Evolutionary conservation across 345 rosid species (phyloP), one percentile per base, ranked within the genome.

Genomic region (Microcos paniculata): DNA sequence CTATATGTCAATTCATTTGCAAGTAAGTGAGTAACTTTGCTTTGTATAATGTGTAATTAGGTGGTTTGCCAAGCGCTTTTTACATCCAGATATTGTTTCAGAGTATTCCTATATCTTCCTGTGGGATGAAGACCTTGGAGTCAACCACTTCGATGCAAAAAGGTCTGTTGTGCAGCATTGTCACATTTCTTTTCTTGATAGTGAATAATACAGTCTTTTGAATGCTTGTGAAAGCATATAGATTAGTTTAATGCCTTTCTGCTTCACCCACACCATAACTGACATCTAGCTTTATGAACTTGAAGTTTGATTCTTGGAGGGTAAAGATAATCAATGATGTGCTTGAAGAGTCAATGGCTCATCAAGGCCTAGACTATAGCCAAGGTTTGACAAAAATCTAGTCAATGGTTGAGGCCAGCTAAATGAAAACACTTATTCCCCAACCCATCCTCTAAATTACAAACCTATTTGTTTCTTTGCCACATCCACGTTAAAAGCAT

Each of bases 41-140:
- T 31, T 65, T 51, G 11, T 55, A 11, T 14, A 33, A n/a, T 6
- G 3, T 5, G 0, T 26, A 57, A 21, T 59, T 42, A 94, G 96
- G 97, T 94, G 98, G 98, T 94, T 90, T 61, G 98, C 97, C 8
- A 92, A 92, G 80, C 90, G 94, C 43, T 92, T 92, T 70, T 79
- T 92, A 31, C 91, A 88, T 76, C 91, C 91, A 1, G 89, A 90
- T 81, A 88, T 88, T 13, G 81, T 88, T 46, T 53, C 85, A 4
- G 87, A 82, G 55, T 90, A 86, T 55, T 82, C 72, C 4, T 88
- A 86, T 30, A 82, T 90, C 71, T 88, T 90, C 77, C 77, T 90
- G 49, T 90, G 94, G 94, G 94, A 90, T 70, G 94, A 90, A 81
- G 91, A 88, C 61, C 84, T 90, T 61, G 90, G 84, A 42, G 87